phyloP scores from a whole-genome alignment of 371 early-diverging fungal species.

The Syncephalastrum sp. region DNA sequence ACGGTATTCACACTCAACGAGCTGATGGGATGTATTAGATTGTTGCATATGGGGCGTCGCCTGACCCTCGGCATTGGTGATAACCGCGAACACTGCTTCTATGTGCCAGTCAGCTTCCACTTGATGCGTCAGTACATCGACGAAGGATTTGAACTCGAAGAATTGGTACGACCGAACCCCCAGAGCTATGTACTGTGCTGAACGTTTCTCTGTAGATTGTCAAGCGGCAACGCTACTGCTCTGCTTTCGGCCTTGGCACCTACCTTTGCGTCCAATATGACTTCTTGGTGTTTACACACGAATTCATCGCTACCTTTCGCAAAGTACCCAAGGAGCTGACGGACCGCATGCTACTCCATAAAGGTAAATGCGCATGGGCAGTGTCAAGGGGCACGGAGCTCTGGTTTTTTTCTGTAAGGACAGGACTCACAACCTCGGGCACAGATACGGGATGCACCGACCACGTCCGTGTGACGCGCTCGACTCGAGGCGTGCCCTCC shows the following conservation, averaged over 20 bases:
- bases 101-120: constrained; percentile 84
- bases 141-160: constrained; percentile 86
- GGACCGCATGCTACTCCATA: constrained; percentile 52
- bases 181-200: too few relatives aligned
- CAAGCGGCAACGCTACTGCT: constrained; percentile 89
- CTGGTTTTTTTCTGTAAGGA: not conserved
- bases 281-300: constrained; percentile 91
- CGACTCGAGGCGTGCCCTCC: constrained; percentile 59
- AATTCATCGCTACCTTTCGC: constrained; percentile 83
- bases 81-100: constrained; percentile 86
- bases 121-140: constrained; percentile 78
- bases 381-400: too few relatives aligned
- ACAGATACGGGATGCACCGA: constrained; percentile 8
- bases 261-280: constrained; percentile 87
- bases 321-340: constrained; percentile 63
- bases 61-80: constrained; percentile 91
- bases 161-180: constrained; percentile 48
- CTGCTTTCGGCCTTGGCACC: constrained; percentile 86
- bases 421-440: not conserved
- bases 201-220: constrained; percentile 49
- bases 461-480: constrained; percentile 30
- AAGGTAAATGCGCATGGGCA: constrained; percentile 21
- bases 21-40: constrained; percentile 26
- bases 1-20: not conserved
- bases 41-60: constrained; percentile 73